phyloP scores from a whole-genome alignment of 106 monocot genomes.

The Chionographis japonica region DNA sequence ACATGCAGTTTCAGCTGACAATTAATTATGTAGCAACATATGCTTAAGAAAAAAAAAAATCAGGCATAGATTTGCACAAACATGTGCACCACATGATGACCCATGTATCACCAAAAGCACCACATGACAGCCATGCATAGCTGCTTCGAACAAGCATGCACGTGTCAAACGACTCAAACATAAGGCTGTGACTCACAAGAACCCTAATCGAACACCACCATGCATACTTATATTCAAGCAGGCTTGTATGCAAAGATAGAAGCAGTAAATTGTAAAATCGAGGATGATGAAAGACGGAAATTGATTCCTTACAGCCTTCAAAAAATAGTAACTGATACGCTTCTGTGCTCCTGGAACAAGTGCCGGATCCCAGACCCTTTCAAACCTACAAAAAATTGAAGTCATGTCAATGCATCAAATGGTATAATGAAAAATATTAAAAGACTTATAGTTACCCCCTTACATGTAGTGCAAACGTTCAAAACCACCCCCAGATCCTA shows the following conservation, averaged over 20 bases:
- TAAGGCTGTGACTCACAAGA: not conserved
- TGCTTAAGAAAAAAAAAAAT: not conserved
- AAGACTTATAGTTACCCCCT: constrained; percentile 7
- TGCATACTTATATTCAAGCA: not conserved
- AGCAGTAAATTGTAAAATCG: not conserved
- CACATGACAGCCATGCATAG: too few relatives aligned
- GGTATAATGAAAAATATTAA: not conserved
- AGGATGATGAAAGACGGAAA: not conserved
- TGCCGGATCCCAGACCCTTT: constrained; percentile 90
- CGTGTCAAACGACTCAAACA: not conserved
- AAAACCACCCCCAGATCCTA: constrained; percentile 91
- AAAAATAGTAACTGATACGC: constrained; percentile 75
- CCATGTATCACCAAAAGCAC: too few relatives aligned
- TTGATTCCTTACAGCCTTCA: constrained; percentile 62
- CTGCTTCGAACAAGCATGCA: too few relatives aligned
- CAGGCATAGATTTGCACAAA: not conserved
- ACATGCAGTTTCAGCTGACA: not conserved
- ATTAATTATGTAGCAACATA: not conserved
- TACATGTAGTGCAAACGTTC: constrained; percentile 95
- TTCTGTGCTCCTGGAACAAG: constrained; percentile 66
- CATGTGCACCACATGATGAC: too few relatives aligned
- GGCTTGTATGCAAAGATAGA: not conserved
- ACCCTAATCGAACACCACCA: not conserved
- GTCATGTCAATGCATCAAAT: not conserved
- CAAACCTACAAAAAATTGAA: constrained; percentile 49